Base-by-base conservation (phyloP, 148 eudicot genomes). In the Limonium bicolor region DNA sequence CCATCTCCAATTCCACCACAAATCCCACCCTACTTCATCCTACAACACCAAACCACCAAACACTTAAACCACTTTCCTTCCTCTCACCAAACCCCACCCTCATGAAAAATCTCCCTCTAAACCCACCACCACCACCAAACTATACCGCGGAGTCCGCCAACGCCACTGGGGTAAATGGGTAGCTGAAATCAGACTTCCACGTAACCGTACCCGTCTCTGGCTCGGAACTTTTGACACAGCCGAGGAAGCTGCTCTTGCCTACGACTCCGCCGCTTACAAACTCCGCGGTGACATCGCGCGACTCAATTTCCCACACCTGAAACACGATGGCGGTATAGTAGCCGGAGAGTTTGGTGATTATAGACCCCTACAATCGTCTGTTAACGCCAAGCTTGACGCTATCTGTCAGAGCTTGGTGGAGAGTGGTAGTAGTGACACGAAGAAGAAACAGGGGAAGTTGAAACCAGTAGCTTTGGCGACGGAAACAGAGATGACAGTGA, bases 111-210 rank as follows among this genome's bases (percentile, higher is more conserved):
- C 7, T 6, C 4, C 18, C 27, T 10, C 31, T 18, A 66, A 66
- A 26, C 8, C 59, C 18, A 61, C 63, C 17, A 10, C 56, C 19
- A 59, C 70, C 48, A 50, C 71, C 2, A 84, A 84, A 54, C 76
- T 84, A 9, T 84, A 84, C 67, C 49, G 94, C 14, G 94, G 94
- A 6, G 85, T 80, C 22, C 65, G 94, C 32, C 94, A 83, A 63
- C 45, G 94, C 0, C 94, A 79, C 36, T 83, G 94, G 94, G 94
- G 90, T 0, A 84, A 76, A 54, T 84, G 94, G 94, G 94, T 84
- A 0, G 94, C 94, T 0, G 94, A 84, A 52, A 84, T 84, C 17
- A 52, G 94, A 53, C 69, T 84, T 4, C 94, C 94, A 7, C 76
- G 61, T 64, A 84, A 71, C 54, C 55, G 94, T 11, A 84, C 85